These are phyloP conservation scores for Apiospora arundinis DNA, from an alignment of 2,329 filamentous ascomycete genomes.

Conservation along the genomic window DNA sequence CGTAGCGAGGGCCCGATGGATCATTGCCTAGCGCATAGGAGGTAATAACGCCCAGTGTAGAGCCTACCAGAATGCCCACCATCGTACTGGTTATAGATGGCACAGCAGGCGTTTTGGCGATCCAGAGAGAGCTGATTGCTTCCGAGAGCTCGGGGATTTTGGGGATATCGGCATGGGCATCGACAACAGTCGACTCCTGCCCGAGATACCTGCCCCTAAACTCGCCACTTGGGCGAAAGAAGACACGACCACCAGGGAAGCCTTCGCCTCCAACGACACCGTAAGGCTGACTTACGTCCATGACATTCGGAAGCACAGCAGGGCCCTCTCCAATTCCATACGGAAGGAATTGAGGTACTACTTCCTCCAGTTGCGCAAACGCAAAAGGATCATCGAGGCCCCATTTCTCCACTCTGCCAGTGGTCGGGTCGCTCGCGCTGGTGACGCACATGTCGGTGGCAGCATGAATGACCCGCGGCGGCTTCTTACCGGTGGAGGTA, in stretches of 20 bases:
- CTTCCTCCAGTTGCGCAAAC: conserved; percentile 79
- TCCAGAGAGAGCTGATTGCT: conserved; percentile 82
- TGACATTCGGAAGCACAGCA: conserved; percentile 80
- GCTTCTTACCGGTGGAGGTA: conserved; percentile 69
- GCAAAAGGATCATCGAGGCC: conserved; percentile 77
- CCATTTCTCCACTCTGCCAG: conserved; percentile 81
- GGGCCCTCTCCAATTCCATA: conserved; percentile 83
- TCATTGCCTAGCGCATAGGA: conserved; percentile 77
- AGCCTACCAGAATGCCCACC: conserved; percentile 83
- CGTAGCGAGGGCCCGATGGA: conserved; percentile 64
- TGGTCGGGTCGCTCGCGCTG: conserved; percentile 81
- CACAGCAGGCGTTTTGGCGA: conserved; percentile 80
- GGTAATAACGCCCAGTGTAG: conserved; percentile 81
- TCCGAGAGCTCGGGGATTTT: conserved; percentile 73
- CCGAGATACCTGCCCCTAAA: conserved; percentile 78
- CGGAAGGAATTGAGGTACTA: conserved; percentile 73
- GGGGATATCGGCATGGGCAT: conserved; percentile 76
- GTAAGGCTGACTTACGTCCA: conserved; percentile 88
- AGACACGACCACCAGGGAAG: conserved; percentile 80
- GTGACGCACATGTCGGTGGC: conserved; percentile 78
- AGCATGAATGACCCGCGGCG: conserved; percentile 83
- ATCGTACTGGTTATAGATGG: conserved; percentile 76
- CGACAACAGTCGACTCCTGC: conserved; percentile 63
- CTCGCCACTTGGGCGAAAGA: conserved; percentile 77
- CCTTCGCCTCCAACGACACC: conserved; percentile 88